Percentiles rank a stretch among this genome's conserved stretches.
phyloP scores from a whole-genome alignment of 768 basidiomycete species.

The Rhizopogon vinicolor region DNA sequence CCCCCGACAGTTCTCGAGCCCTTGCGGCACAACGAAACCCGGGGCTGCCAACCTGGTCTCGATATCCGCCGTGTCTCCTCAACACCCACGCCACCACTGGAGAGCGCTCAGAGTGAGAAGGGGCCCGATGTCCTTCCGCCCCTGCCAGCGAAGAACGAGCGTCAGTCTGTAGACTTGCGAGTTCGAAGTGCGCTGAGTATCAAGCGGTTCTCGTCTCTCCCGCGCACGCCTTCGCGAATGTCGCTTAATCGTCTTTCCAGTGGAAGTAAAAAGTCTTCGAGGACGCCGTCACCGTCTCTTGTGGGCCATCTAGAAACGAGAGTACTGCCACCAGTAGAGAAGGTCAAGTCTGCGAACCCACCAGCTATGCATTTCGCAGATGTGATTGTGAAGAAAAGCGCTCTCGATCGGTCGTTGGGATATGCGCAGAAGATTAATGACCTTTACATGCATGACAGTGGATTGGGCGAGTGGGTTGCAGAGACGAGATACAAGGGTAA shows the following conservation, averaged over 20 bases:
- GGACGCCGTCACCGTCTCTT: constrained; percentile 18
- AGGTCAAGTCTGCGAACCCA: constrained; percentile 42
- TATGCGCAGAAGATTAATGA: constrained; percentile 87
- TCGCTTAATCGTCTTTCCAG: constrained; percentile 27
- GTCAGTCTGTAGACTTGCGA: constrained; percentile 18
- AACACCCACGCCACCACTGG: constrained; percentile 3
- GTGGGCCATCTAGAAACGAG: constrained; percentile 28
- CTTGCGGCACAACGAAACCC: constrained; percentile 29
- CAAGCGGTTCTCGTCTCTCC: constrained; percentile 52
- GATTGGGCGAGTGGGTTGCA: constrained; percentile 71
- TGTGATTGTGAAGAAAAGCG: constrained; percentile 46
- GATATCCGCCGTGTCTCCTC: constrained; percentile 26
- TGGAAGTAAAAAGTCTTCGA: constrained; percentile 19
- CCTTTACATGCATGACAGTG: constrained; percentile 68
- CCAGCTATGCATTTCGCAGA: constrained; percentile 71
- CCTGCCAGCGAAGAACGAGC: constrained; percentile 24
- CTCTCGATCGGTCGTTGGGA: constrained; percentile 63
- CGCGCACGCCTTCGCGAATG: constrained; percentile 62
- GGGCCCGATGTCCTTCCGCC: constrained; percentile 17
- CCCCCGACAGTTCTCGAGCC: constrained; percentile 39
- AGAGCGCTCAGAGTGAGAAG: constrained; percentile 4
- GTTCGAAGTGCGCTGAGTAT: constrained; percentile 24
- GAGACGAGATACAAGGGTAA: constrained; percentile 54
- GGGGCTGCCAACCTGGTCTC: constrained; percentile 18
- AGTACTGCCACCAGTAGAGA: constrained; percentile 20